These are phyloP conservation scores for Tirmania nivea DNA, from an alignment of 495 filamentous ascomycete species.

Conservation along the genomic window DNA sequence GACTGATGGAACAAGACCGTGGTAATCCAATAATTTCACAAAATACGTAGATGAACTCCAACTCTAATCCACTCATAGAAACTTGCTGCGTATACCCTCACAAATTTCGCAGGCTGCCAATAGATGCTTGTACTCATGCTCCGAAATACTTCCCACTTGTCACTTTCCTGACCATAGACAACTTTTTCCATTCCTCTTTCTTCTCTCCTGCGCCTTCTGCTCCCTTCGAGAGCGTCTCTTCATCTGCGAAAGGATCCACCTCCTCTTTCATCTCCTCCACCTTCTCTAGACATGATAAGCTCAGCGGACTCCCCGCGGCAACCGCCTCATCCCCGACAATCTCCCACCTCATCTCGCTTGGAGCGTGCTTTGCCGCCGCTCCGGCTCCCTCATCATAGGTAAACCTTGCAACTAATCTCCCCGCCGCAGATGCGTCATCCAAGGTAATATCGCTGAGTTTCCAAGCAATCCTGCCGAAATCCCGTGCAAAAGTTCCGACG, in stretches of 20 bases:
- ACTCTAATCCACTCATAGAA: too few species aligned
- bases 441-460: conserved; percentile 60
- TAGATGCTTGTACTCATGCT: conserved; percentile 17
- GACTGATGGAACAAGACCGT: not conserved
- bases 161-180: conserved; percentile 49
- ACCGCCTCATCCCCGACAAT: conserved; percentile 25
- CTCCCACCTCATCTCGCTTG: conserved; percentile 43
- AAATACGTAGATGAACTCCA: not conserved
- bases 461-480: conserved; percentile 77
- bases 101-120: conserved; percentile 1
- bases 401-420: conserved; percentile 21
- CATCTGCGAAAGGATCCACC: conserved; percentile 48
- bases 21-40: conserved; percentile 3
- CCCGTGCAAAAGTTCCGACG: conserved; percentile 58
- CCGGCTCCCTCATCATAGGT: conserved; percentile 53
- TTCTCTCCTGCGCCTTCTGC: conserved; percentile 21
- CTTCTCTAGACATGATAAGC: not conserved
- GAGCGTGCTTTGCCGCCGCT: conserved; percentile 55
- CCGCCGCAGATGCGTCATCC: conserved; percentile 28
- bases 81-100: not conserved
- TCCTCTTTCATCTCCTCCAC: conserved; percentile 4
- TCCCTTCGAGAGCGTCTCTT: conserved; percentile 20
- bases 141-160: conserved; percentile 60
- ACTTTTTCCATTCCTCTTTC: conserved; percentile 43
- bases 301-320: not conserved